A percentile compares a stretch with the other conserved stretches of the same genome.
phyloP scores from a whole-genome alignment of 495 filamentous ascomycete species.

The Hypoxylon crocopeplum region DNA sequence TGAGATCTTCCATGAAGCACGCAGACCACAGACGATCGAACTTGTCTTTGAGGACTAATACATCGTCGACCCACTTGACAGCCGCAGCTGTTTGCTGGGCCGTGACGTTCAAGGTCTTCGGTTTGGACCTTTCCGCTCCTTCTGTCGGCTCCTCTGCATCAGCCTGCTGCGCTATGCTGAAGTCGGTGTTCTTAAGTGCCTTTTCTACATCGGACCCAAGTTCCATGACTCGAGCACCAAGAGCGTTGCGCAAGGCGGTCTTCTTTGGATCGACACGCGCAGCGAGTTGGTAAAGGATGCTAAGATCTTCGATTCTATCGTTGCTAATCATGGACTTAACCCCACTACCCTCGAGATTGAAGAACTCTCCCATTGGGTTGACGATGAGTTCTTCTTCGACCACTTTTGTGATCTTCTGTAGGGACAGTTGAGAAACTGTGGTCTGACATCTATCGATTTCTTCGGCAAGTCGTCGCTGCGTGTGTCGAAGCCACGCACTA shows the following conservation, averaged over 20 bases:
- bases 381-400: conserved; percentile 82
- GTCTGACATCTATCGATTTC: conserved; percentile 82
- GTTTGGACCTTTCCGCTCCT: conserved; percentile 52
- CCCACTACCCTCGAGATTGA: conserved; percentile 83
- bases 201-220: conserved; percentile 84
- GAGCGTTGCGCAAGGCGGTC: conserved; percentile 66
- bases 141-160: conserved; percentile 57
- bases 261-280: conserved; percentile 81
- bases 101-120: conserved; percentile 49
- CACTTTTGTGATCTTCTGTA: conserved; percentile 74
- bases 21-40: conserved; percentile 78
- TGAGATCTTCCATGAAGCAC: conserved; percentile 76
- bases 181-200: conserved; percentile 59
- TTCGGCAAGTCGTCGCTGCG: conserved; percentile 74
- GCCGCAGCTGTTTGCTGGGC: conserved; percentile 76
- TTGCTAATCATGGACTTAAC: conserved; percentile 91
- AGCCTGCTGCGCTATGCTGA: conserved; percentile 50
- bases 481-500: conserved; percentile 81
- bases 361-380: conserved; percentile 78
- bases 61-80: conserved; percentile 94
- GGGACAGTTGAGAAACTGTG: conserved; percentile 73
- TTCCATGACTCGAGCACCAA: conserved; percentile 78
- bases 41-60: conserved; percentile 84
- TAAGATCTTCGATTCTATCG: conserved; percentile 76
- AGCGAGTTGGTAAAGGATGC: conserved; percentile 78